A percentile compares a stretch with the other conserved stretches of the same genome.
These are phyloP conservation scores for Penicillium mononematosum DNA, from an alignment of 495 filamentous ascomycete genomes.

Conservation along the genomic window DNA sequence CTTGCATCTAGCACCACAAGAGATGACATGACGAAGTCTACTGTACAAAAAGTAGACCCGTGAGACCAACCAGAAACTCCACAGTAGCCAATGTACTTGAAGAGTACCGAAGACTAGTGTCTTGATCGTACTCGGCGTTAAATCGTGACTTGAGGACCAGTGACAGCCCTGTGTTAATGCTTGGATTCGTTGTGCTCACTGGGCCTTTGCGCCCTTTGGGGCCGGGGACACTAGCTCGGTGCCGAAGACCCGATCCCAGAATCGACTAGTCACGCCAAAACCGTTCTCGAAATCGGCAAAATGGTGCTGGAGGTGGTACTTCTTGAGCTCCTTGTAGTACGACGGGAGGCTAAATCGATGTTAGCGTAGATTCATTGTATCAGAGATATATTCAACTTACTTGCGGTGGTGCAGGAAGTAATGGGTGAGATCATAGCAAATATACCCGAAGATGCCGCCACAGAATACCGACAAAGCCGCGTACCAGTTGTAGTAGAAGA, in stretches of 20 bases:
- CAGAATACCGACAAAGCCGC: constrained; percentile 74
- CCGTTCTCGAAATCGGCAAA: constrained; percentile 96
- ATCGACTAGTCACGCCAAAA: constrained; percentile 97
- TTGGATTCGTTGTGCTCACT: constrained; percentile 36
- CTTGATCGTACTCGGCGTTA: constrained; percentile 19
- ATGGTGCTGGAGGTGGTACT: constrained; percentile 95
- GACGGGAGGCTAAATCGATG: constrained; percentile 59
- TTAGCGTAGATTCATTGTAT: constrained; percentile 14
- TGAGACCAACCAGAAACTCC: constrained; percentile 24
- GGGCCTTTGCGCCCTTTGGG: constrained; percentile 54
- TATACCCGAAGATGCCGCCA: constrained; percentile 92
- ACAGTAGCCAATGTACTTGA: constrained; percentile 15
- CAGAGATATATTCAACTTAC: constrained; percentile 41
- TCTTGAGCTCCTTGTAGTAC: constrained; percentile 89
- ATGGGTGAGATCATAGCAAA: constrained; percentile 95
- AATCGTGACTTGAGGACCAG: constrained; percentile 25
- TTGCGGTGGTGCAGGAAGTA: constrained; percentile 99
- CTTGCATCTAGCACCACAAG: not conserved
- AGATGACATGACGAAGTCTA: constrained; percentile 9
- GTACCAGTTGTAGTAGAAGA: constrained; percentile 86
- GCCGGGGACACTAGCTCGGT: constrained; percentile 64
- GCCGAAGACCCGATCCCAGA: constrained; percentile 93
- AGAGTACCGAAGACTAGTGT: not conserved
- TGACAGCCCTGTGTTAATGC: constrained; percentile 5
- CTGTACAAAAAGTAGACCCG: constrained; percentile 23